Evolutionary conservation across 495 filamentous ascomycete species (phyloP), one percentile per base, ranked within the genome.

Genomic region (Aspergillus avenaceus): DNA sequence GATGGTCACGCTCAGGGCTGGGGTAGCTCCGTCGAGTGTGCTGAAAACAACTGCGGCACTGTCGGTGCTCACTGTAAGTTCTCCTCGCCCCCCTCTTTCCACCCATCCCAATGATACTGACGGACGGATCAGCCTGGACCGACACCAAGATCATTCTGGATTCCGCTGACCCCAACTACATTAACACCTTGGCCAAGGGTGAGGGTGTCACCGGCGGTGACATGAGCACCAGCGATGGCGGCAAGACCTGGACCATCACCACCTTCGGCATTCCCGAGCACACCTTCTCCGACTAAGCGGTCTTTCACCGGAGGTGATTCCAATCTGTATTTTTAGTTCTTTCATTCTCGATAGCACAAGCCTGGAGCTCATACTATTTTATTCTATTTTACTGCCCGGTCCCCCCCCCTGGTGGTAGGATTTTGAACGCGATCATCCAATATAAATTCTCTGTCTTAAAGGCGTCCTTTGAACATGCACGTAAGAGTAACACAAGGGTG

Each of bases 21-120:
- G 69, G 70, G 69, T 8, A 71, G 66, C 36, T 63, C 71, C 6
- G 65, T 74, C 1, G 71, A 74, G 43, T 74, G 71, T 28, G 66
- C 66, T 27, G 58, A 58, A 22, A 45, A 55, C 22, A 59, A 67
- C 50, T 74, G 71, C 54, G 69, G 71, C 37, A 70, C 64, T 52
- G 60, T 74, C 27, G 54, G 56, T 28, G 61, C 61, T 41, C 71
- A 74, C 49, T 49, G 65, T 65, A 60, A 54, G 62, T 37, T 12
- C 11, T 29, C 14, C n/a, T n/a, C 4, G 22, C 12, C n/a, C n/a
- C n/a, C n/a, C n/a, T n/a, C n/a, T n/a, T n/a, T n/a, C n/a, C n/a
- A n/a, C n/a, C n/a, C n/a, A n/a, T n/a, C n/a, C n/a, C n/a, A n/a
- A n/a, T n/a, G 19, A 13, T n/a, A 18, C 53, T 58, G 47, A 62